phyloP scores from a whole-genome alignment of 2,329 filamentous ascomycete genomes.

The Colletotrichum abscissum region DNA sequence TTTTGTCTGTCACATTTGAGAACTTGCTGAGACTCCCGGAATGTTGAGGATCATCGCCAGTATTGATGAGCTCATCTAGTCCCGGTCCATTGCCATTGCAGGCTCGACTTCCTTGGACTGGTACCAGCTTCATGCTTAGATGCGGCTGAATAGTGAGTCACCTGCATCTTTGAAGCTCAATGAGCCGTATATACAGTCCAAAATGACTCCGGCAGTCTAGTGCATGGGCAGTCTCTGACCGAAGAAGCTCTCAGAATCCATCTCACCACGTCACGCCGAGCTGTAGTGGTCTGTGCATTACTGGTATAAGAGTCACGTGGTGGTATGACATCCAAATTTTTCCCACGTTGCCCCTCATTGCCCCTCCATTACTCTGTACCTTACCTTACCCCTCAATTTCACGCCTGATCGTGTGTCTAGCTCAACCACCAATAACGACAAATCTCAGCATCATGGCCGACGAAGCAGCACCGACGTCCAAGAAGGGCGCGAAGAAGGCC shows the following conservation, averaged over 20 bases:
- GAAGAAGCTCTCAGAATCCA: background rate
- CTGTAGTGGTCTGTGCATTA: background rate
- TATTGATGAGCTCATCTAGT: background rate
- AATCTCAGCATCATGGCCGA: background rate
- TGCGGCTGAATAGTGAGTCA: background rate
- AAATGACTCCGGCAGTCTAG: background rate
- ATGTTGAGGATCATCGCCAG: too few species aligned
- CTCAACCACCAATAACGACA: background rate
- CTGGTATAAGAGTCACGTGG: background rate
- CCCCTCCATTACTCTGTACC: background rate
- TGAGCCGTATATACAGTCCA: background rate
- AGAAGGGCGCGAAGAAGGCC: conserved; percentile 89
- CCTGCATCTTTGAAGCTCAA: background rate
- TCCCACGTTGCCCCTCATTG: background rate
- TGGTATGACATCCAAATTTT: background rate
- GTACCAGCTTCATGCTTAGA: background rate
- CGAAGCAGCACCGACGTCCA: conserved; percentile 58
- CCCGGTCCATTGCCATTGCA: too few species aligned
- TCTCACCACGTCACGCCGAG: background rate
- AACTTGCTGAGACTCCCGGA: too few species aligned
- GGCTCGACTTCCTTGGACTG: too few species aligned
- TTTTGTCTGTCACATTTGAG: too few species aligned
- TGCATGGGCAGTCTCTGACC: background rate
- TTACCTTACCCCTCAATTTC: background rate
- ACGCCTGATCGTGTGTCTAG: background rate